These are phyloP conservation scores for Biscogniauxia marginata DNA, from an alignment of 2,329 filamentous ascomycete species.

Conservation along the genomic window DNA sequence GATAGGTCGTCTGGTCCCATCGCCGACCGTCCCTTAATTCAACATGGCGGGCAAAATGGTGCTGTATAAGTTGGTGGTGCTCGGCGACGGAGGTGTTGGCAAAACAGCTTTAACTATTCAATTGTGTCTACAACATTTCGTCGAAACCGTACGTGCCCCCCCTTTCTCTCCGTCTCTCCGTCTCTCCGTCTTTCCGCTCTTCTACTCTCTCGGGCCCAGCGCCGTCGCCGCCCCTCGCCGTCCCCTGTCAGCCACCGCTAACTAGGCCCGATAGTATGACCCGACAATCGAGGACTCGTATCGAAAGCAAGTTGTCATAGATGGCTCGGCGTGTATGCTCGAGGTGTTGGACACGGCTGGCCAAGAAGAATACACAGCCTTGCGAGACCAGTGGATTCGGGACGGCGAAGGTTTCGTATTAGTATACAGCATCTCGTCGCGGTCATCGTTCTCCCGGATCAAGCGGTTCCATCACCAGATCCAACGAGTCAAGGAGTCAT, in stretches of 20 bases:
- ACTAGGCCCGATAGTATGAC: slow-evolving; percentile 60
- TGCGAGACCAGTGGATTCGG: slow-evolving; percentile 97
- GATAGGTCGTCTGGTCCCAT: slow-evolving; percentile 22
- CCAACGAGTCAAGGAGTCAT: slow-evolving; percentile 92
- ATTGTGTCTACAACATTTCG: slow-evolving; percentile 96
- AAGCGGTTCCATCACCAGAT: slow-evolving; percentile 96
- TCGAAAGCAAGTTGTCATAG: slow-evolving; percentile 88
- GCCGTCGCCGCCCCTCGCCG: not conserved
- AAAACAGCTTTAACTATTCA: slow-evolving; percentile 95
- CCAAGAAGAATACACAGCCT: slow-evolving; percentile 96
- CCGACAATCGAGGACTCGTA: slow-evolving; percentile 88
- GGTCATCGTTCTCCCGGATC: slow-evolving; percentile 92
- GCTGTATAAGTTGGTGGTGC: slow-evolving; percentile 91
- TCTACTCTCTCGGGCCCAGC: not conserved
- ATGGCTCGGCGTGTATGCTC: slow-evolving; percentile 93
- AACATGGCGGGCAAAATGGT: slow-evolving; percentile 92
- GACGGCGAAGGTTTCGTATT: slow-evolving; percentile 97
- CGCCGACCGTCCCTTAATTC: slow-evolving; percentile 24
- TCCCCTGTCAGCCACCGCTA: slow-evolving; percentile 15
- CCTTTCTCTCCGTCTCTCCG: slow-evolving; percentile 4
- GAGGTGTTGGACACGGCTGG: slow-evolving; percentile 96
- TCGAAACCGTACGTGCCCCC: slow-evolving; percentile 72
- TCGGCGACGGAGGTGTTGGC: slow-evolving; percentile 90
- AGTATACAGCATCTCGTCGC: slow-evolving; percentile 97
- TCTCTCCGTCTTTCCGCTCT: not conserved